Evolutionary conservation across 306 rosid species (phyloP).

Genomic region (Dicorynia guianensis): DNA sequence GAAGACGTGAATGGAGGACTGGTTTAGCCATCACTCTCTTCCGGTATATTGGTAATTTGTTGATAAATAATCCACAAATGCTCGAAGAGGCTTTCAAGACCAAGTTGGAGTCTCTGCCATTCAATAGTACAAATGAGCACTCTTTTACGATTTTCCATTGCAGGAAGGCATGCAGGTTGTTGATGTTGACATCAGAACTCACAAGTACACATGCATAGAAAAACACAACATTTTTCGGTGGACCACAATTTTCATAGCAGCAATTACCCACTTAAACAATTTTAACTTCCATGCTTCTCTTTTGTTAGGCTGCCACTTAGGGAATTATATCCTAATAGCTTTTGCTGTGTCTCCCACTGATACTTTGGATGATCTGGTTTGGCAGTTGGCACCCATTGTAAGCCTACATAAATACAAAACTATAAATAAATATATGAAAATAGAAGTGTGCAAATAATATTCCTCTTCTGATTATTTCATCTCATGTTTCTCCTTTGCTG

Average conservation of each 20-base stretch:
- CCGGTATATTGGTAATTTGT: slow-evolving; percentile 21
- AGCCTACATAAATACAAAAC: too few species aligned
- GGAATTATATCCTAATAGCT: too few species aligned
- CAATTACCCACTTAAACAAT: slow-evolving; percentile 11
- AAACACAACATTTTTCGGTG: slow-evolving; percentile 3
- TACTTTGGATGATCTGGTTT: too few species aligned
- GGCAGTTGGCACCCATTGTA: too few species aligned
- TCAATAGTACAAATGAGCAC: slow-evolving; percentile 31
- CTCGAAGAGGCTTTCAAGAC: slow-evolving; percentile 32
- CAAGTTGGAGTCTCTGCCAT: slow-evolving; percentile 37
- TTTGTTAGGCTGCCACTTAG: slow-evolving; percentile 37
- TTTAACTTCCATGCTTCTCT: slow-evolving; percentile 17
- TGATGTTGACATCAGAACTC: neutral
- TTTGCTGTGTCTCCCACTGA: too few species aligned
- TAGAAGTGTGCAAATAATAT: too few species aligned
- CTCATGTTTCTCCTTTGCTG: too few species aligned
- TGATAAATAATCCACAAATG: slow-evolving; percentile 5
- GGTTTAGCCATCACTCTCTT: slow-evolving; percentile 53
- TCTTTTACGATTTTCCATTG: slow-evolving; percentile 20
- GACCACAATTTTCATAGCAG: slow-evolving; percentile 24
- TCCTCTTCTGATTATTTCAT: too few species aligned
- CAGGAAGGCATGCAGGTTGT: slow-evolving; percentile 19
- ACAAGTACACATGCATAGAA: slow-evolving; percentile 2
- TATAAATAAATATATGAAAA: too few species aligned
- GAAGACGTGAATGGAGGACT: slow-evolving; percentile 44